Evolutionary conservation across 768 basidiomycete genomes (phyloP).

Genomic region (Lactarius deliciosus): DNA sequence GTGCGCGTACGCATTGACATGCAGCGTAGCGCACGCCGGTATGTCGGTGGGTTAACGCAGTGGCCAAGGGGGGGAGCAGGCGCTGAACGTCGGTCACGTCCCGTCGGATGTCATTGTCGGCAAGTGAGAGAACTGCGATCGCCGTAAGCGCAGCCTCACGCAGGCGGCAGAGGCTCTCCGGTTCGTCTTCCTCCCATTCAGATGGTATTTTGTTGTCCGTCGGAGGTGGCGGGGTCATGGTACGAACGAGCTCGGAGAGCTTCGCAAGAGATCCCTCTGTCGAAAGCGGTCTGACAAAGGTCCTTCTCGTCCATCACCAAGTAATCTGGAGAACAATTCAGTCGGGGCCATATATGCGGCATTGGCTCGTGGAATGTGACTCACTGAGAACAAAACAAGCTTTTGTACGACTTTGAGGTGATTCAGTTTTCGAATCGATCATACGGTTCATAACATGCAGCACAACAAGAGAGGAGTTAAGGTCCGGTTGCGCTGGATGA

Average conservation of each 20-base stretch:
- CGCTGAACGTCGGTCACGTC: conserved; percentile 59
- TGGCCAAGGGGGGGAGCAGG: conserved; percentile 54
- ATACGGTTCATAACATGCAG: conserved; percentile 69
- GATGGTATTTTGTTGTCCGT: conserved; percentile 37
- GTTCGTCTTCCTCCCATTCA: conserved; percentile 71
- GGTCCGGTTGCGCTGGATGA: conserved; percentile 41
- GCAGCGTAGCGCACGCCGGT: conserved; percentile 82
- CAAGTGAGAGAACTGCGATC: conserved; percentile 70
- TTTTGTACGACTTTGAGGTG: conserved; percentile 50
- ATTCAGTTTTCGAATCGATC: conserved; percentile 46
- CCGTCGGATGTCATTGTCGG: conserved; percentile 69
- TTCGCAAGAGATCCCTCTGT: conserved; percentile 64
- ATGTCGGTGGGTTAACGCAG: conserved; percentile 57
- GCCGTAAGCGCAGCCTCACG: conserved; percentile 76
- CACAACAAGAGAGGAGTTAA: conserved; percentile 54
- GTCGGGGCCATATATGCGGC: not conserved
- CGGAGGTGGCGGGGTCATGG: conserved; percentile 48
- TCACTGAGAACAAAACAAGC: conserved; percentile 77
- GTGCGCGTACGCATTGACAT: conserved; percentile 79
- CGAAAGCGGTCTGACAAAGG: conserved; percentile 65
- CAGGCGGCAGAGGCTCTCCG: conserved; percentile 54
- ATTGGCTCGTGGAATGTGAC: conserved; percentile 32
- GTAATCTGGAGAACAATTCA: conserved; percentile 43
- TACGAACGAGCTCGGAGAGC: conserved; percentile 51
- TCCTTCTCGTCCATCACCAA: conserved; percentile 70